Percentiles rank a stretch among this genome's conserved stretches.
These are phyloP conservation scores for Plasmodiophora brassicae DNA, from an alignment of 208 protist species.

Conservation along the genomic window DNA sequence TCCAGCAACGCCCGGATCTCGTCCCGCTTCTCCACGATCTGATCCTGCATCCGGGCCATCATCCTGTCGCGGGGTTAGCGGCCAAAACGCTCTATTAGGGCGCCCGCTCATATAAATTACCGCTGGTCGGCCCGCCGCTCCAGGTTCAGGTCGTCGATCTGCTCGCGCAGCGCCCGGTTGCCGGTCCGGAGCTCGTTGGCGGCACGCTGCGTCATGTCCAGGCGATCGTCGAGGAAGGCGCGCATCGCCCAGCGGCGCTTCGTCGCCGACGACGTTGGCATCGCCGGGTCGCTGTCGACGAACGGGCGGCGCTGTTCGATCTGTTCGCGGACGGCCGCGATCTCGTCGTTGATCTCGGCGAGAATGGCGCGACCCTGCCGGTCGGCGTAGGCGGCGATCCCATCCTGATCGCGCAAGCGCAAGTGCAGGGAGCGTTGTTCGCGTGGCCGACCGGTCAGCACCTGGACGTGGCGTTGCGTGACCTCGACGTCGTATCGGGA, in stretches of 20 bases:
- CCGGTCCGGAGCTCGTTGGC: neutral
- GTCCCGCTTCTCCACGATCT: neutral
- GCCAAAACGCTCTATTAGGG: too few relatives aligned
- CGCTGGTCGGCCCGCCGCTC: neutral
- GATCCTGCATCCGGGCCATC: neutral
- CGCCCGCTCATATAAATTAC: too few relatives aligned
- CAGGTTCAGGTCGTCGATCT: constrained; percentile 11
- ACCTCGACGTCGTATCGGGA: neutral
- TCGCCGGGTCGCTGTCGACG: neutral
- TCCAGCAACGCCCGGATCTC: neutral
- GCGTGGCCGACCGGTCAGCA: neutral
- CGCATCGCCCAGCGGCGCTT: neutral
- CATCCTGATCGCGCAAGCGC: neutral
- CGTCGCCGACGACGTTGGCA: neutral
- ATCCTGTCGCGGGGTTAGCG: too few relatives aligned
- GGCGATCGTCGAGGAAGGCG: neutral
- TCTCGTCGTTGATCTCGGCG: neutral
- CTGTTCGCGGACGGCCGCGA: neutral
- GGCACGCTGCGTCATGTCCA: neutral
- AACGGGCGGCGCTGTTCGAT: neutral
- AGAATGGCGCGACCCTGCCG: neutral
- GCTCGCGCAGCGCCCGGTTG: neutral
- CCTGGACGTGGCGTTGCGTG: neutral
- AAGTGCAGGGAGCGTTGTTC: neutral
- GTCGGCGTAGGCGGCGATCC: neutral